These are phyloP conservation scores for Neurospora sp. DNA, from an alignment of 495 filamentous ascomycete genomes.

Conservation along the genomic window DNA sequence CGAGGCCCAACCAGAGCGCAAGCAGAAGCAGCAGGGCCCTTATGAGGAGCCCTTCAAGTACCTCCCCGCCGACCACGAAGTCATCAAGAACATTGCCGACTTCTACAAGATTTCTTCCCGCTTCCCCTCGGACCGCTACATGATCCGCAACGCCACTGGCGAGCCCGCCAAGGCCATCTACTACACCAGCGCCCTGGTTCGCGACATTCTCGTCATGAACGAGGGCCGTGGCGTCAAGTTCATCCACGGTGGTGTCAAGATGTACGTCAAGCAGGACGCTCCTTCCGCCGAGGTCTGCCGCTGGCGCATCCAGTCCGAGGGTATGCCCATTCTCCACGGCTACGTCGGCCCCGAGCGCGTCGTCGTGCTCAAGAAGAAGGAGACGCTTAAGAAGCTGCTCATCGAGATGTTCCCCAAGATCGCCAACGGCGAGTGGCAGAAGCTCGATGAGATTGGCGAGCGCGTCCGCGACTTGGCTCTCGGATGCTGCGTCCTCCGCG, in stretches of 20 bases:
- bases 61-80: slow-evolving; percentile 57
- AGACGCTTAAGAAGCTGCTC: slow-evolving; percentile 67
- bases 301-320: slow-evolving; percentile 94
- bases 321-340: slow-evolving; percentile 73
- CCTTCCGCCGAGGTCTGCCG: slow-evolving; percentile 73
- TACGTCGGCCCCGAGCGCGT: slow-evolving; percentile 73
- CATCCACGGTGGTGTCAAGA: slow-evolving; percentile 92
- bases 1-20: slow-evolving; percentile 9
- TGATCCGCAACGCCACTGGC: slow-evolving; percentile 85
- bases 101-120: slow-evolving; percentile 76
- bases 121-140: slow-evolving; percentile 84
- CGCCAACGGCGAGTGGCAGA: slow-evolving; percentile 51
- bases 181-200: slow-evolving; percentile 79
- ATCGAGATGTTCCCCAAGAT: slow-evolving; percentile 95
- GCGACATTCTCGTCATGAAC: slow-evolving; percentile 71
- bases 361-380: slow-evolving; percentile 60
- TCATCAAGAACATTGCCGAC: slow-evolving; percentile 58
- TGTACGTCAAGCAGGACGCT: slow-evolving; percentile 95
- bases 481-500: slow-evolving; percentile 82
- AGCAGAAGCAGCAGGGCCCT: slow-evolving; percentile 36
- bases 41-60: slow-evolving; percentile 91
- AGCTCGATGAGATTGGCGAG: slow-evolving; percentile 78
- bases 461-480: slow-evolving; percentile 67
- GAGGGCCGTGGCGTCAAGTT: slow-evolving; percentile 88
- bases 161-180: slow-evolving; percentile 82